Base-by-base conservation (phyloP, 148 eudicot genomes). In the Limonium bicolor region DNA sequence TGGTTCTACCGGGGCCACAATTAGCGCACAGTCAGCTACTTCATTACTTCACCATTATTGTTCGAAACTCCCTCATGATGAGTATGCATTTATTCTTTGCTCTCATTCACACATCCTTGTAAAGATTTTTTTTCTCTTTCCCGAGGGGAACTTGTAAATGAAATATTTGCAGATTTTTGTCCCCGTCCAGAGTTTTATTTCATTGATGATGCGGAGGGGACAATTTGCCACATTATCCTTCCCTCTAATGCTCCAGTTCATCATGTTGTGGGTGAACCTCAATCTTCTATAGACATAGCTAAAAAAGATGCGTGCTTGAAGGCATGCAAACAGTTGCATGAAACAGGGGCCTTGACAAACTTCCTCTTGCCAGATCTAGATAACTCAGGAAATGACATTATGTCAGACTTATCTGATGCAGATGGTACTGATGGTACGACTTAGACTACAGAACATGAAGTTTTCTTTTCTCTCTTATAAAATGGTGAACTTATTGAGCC, bases 1-100 rank as follows among this genome's bases (percentile, higher is more conserved):
- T 28, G 76, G 56, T 51, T 59, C 53, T n/a, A 84, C 99, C 32
- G 95, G 99, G 50, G 99, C 99, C 50, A 90, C 82, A 13, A 84
- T 90, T 55, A 80, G 93, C 73, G 52, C 69, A 36, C 87, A 73
- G 56, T 64, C 70, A 22, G 76, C 93, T 48, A 36, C 84, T 48
- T 65, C 78, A 27, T 63, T 84, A 58, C 80, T 90, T 51, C 75
- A 84, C 50, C 92, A 72, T 41, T 90, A 84, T 60, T 90, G 99
- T 62, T 73, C 99, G 20, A 90, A 78, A 65, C 93, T 90, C 44
- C 93, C 95, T 14, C 99, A 55, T 61, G 99, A 90, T 61, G 99
- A 90, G 99, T 90, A 90, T 46, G 88, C 24, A 50, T 51, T 46
- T 20, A 49, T 28, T 45, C 32, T 14, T 26, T 36, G 9, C 37